Evolutionary conservation across 106 monocot species (phyloP), one percentile per base, ranked within the genome.

Genomic region (Phalaenopsis equestris): DNA sequence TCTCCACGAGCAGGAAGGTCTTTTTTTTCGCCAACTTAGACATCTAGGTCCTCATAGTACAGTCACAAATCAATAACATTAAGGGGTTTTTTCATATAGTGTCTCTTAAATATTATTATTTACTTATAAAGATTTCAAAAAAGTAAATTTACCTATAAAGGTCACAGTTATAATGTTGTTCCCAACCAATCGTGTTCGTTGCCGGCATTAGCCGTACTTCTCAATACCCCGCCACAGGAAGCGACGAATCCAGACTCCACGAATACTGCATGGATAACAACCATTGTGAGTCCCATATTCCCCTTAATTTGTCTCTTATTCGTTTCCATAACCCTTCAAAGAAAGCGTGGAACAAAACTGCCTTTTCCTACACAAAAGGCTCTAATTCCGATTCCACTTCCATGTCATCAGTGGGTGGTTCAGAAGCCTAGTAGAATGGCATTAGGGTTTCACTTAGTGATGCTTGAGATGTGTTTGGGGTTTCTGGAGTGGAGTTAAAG

Each of bases 181-280:
- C n/a, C n/a, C n/a, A n/a, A n/a, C n/a, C n/a, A n/a, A n/a, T n/a
- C n/a, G 87, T 86, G 78, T 97, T 94, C 36, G 41, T 77, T 18
- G 92, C 42, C 36, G 81, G 81, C 2, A 92, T 19, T 45, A 79
- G 57, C 72, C 41, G 75, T n/a, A n/a, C n/a, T n/a, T n/a, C n/a
- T n/a, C n/a, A n/a, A n/a, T n/a, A n/a, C n/a, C n/a, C 12, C 70
- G 8, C 42, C 68, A 6, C n/a, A 15, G 21, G 57, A 24, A 4
- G 47, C 85, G 16, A 86, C 67, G 68, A 98, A 98, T 0, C 94
- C 94, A 0, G 84, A 85, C 77, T 94, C 98, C 41, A 98, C 57
- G 58, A 98, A 87, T 38, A 86, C 92, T 5, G 92, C 94, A 56
- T 98, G 94, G 55, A 91, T 78, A 9, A 86, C 83, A 37, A 84